A percentile compares a stretch with the other conserved stretches of the same genome.
These are phyloP conservation scores for Neurospora sp. DNA, from an alignment of 495 filamentous ascomycete genomes.

Conservation along the genomic window DNA sequence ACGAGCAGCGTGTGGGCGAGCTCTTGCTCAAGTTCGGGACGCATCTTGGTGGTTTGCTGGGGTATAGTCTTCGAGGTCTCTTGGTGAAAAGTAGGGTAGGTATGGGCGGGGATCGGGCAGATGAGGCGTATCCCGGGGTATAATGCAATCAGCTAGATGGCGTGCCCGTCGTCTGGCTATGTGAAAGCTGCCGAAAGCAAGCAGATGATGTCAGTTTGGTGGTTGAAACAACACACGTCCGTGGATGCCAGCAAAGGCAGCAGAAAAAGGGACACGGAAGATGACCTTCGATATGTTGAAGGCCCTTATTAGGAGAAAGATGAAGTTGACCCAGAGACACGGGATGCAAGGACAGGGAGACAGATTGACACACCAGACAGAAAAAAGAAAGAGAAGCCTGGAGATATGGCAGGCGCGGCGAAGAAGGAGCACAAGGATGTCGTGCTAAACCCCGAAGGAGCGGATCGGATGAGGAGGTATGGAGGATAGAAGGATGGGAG, in stretches of 20 bases:
- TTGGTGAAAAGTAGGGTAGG: background rate
- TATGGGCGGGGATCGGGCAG: background rate
- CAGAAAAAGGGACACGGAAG: background rate
- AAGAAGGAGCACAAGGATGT: background rate
- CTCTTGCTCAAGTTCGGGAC: conserved; percentile 97
- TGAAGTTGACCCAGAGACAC: background rate
- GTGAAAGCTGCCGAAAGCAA: background rate
- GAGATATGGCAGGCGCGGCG: background rate
- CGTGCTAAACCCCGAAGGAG: background rate
- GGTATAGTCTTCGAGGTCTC: background rate
- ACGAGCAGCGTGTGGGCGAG: conserved; percentile 94
- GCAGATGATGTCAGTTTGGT: background rate
- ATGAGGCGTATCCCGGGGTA: background rate
- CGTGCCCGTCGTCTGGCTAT: background rate
- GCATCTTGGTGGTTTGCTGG: conserved; percentile 51
- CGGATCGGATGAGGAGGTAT: background rate
- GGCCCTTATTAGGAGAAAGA: background rate
- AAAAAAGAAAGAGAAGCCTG: background rate
- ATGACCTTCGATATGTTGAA: background rate
- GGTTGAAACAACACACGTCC: background rate
- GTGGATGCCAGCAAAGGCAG: background rate
- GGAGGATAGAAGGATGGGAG: background rate
- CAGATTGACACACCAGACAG: background rate
- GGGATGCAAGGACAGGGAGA: background rate
- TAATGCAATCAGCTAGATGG: background rate